Evolutionary conservation across 2,329 filamentous ascomycete genomes (phyloP).

Genomic region (Emmonsia crescens): DNA sequence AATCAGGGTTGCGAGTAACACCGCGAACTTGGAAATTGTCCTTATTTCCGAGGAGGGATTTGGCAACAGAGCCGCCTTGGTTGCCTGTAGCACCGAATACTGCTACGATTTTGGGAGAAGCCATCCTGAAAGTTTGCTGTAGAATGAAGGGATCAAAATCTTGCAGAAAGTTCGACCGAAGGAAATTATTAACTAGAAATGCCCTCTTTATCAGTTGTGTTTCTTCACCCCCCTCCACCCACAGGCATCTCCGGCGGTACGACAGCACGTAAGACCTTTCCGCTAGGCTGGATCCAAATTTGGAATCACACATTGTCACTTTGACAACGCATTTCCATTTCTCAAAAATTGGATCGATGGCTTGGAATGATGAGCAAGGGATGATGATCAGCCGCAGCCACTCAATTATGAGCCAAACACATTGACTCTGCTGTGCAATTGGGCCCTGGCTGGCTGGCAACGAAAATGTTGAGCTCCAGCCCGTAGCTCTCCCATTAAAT

Average conservation of each 20-base stretch:
- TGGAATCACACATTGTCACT: neutral
- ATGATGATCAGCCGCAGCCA: constrained; percentile 1
- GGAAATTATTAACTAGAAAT: neutral
- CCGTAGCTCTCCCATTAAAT: neutral
- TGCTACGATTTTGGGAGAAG: constrained; percentile 10
- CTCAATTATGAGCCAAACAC: neutral
- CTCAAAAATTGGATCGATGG: constrained; percentile 1
- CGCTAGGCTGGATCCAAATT: neutral
- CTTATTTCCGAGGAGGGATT: neutral
- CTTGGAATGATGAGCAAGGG: neutral
- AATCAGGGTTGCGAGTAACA: constrained; percentile 16
- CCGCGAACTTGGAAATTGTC: neutral
- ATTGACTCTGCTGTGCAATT: neutral
- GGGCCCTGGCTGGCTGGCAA: neutral
- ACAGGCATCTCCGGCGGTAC: neutral
- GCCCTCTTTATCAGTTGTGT: neutral
- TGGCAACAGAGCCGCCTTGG: constrained; percentile 2
- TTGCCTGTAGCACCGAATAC: constrained; percentile 15
- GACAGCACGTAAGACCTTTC: no score
- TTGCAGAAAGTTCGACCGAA: neutral
- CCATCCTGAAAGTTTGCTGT: neutral
- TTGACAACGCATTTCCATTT: neutral
- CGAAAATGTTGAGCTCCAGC: neutral
- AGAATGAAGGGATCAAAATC: neutral
- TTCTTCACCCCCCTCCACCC: neutral